Conservation (phyloP, 495 filamentous ascomycete species). For the Chaetomium fimeti region DNA sequence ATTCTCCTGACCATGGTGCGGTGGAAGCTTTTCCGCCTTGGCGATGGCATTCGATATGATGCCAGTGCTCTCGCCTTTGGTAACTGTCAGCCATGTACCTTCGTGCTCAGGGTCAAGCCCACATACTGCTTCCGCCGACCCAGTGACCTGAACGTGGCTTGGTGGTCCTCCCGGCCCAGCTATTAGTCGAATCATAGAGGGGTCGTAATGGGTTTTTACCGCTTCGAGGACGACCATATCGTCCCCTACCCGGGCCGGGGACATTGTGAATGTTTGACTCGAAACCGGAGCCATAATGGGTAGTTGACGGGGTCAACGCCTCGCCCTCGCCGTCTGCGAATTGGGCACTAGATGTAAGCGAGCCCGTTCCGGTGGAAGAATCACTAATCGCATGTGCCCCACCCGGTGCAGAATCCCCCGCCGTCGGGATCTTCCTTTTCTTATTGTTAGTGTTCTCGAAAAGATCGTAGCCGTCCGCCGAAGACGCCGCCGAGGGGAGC, state of each 20-base stretch:
- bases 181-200: conserved; percentile 51
- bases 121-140: conserved; percentile 46
- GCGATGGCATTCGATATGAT: conserved; percentile 90
- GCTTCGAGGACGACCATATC: conserved; percentile 64
- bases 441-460: conserved; percentile 99
- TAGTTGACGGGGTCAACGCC: conserved; percentile 38
- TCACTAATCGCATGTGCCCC: conserved; percentile 55
- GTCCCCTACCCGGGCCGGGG: conserved; percentile 75
- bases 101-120: neutral
- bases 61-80: conserved; percentile 57
- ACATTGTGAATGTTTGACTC: conserved; percentile 60
- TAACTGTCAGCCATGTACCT: conserved; percentile 9
- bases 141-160: conserved; percentile 48
- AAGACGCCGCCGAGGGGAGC: conserved; percentile 52
- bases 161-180: conserved; percentile 50
- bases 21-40: conserved; percentile 71
- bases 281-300: conserved; percentile 40
- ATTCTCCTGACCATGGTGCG: conserved; percentile 64
- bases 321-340: conserved; percentile 36
- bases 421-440: conserved; percentile 94
- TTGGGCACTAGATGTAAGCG: conserved; percentile 30
- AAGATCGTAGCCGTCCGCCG: conserved; percentile 87
- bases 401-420: conserved; percentile 58
- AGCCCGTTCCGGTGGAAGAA: conserved; percentile 35
- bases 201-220: conserved; percentile 66